Conservation (phyloP, 1,284 basidiomycete species). For the Melampsora larici-populina region DNA sequence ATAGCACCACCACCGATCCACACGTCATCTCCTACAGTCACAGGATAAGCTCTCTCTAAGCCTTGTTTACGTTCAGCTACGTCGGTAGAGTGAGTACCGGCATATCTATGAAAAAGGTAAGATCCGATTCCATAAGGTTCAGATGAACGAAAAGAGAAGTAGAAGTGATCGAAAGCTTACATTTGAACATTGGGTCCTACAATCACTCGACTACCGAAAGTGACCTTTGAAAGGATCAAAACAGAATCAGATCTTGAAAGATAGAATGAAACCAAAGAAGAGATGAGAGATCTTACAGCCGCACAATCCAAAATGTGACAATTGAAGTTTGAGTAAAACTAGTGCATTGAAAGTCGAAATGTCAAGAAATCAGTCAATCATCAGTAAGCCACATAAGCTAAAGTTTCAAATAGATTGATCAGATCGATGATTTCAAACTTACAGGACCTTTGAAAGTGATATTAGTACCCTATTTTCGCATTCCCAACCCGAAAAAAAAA, state of each 20-base stretch:
- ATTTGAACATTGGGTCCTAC: slow-evolving; percentile 47
- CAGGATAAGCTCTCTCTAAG: slow-evolving; percentile 48
- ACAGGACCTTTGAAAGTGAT: slow-evolving; percentile 38
- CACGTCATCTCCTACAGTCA: slow-evolving; percentile 48
- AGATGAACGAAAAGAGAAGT: neutral
- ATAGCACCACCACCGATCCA: slow-evolving; percentile 46
- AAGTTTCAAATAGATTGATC: no score
- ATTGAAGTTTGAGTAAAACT: slow-evolving; percentile 48
- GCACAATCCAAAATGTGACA: slow-evolving; percentile 46
- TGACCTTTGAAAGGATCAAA: slow-evolving; percentile 31
- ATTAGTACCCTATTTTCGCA: slow-evolving; percentile 9
- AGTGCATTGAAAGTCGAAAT: neutral
- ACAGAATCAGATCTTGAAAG: neutral
- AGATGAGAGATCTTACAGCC: neutral
- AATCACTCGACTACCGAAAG: slow-evolving; percentile 44
- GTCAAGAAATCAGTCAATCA: neutral
- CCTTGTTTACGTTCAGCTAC: slow-evolving; percentile 46
- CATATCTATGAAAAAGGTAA: slow-evolving; percentile 28
- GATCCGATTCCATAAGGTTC: neutral
- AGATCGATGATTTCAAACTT: neutral
- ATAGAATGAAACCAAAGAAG: neutral
- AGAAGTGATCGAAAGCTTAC: slow-evolving; percentile 16
- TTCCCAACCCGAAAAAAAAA: no score
- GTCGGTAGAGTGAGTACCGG: slow-evolving; percentile 46
- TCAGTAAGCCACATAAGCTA: neutral